phyloP scores from a whole-genome alignment of 202 grass and related monocot species.

The Zizania palustris region DNA sequence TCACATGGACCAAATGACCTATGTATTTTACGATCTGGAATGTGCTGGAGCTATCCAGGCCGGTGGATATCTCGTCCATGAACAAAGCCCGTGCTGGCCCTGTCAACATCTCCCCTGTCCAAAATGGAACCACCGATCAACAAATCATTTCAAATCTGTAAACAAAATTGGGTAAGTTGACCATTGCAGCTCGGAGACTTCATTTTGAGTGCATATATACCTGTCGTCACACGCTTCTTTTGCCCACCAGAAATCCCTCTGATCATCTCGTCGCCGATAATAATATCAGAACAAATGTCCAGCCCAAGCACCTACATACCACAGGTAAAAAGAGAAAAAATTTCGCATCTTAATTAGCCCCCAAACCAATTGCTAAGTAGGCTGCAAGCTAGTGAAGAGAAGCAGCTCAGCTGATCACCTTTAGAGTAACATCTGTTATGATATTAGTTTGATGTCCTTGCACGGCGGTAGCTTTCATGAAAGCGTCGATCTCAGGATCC shows the following conservation, averaged over 20 bases:
- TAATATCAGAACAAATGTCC: conserved; percentile 77
- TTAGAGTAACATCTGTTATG: conserved; percentile 73
- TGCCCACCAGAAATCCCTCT: conserved; percentile 91
- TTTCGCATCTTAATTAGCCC: no score
- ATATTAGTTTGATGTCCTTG: conserved; percentile 68
- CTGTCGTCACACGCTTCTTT: conserved; percentile 86
- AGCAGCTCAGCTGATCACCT: conserved; percentile 60
- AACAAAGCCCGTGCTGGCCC: conserved; percentile 83
- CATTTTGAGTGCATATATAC: conserved; percentile 42
- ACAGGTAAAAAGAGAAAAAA: not conserved
- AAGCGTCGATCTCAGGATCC: conserved; percentile 83
- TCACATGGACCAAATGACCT: conserved; percentile 70
- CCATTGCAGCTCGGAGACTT: not conserved
- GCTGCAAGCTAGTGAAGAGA: not conserved
- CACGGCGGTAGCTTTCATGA: conserved; percentile 84
- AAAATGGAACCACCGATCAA: no score
- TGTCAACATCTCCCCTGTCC: conserved; percentile 52
- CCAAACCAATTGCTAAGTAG: no score
- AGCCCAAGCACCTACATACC: conserved; percentile 66
- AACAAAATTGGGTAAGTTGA: not conserved
- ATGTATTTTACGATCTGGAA: conserved; percentile 85
- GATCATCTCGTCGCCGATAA: conserved; percentile 78
- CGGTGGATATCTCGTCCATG: conserved; percentile 98
- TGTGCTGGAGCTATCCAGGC: conserved; percentile 88
- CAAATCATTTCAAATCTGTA: not conserved